These are phyloP conservation scores for Fomitopsis palustris DNA, from an alignment of 1,284 basidiomycete species.

Conservation along the genomic window DNA sequence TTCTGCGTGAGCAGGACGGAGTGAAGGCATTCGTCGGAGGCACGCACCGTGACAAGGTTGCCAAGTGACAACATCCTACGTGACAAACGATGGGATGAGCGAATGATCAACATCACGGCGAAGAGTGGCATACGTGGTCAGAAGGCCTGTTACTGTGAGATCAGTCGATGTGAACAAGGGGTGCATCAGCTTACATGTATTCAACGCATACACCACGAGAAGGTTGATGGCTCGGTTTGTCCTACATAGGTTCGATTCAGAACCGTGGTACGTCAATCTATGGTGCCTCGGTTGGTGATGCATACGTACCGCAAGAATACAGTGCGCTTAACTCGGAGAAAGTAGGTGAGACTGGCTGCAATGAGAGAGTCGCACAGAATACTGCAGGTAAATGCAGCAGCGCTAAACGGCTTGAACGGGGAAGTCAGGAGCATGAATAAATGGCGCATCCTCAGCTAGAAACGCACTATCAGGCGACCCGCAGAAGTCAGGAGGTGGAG, in stretches of 20 bases:
- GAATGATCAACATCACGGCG: background rate
- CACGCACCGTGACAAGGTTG: background rate
- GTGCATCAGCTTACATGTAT: background rate
- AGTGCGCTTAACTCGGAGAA: background rate
- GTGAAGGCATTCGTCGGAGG: too few relatives aligned
- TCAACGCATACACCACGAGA: background rate
- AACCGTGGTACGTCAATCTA: background rate
- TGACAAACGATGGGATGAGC: background rate
- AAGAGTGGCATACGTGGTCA: background rate
- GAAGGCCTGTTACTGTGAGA: background rate
- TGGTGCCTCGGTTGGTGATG: background rate
- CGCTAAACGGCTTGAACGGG: background rate
- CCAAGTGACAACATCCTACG: background rate
- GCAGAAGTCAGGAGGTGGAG: background rate
- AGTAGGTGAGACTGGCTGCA: background rate
- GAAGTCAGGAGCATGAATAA: background rate
- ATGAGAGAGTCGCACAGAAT: background rate
- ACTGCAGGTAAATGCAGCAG: background rate
- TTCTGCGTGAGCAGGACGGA: background rate
- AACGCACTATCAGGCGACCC: background rate
- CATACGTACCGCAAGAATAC: background rate
- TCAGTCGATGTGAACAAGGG: background rate
- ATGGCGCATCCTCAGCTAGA: background rate
- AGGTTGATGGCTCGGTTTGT: background rate
- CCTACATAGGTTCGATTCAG: background rate